Evolutionary conservation across 805 yeast species (phyloP).

Genomic region (Maudiozyma turicensis): DNA sequence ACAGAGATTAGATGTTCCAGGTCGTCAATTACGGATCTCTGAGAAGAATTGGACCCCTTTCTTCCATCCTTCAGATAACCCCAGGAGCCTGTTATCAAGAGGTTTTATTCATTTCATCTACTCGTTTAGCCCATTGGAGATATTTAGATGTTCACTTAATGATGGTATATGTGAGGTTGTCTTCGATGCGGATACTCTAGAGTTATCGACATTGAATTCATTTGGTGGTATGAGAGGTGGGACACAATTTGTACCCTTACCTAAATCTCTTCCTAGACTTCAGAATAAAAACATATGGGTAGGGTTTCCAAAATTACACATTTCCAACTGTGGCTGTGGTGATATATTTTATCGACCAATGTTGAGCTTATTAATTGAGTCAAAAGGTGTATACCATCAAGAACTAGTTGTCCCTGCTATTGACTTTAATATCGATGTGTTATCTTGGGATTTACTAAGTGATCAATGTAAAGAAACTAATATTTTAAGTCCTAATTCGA

Average conservation of each 20-base stretch:
- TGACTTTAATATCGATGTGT: conserved; percentile 10
- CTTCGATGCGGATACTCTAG: conserved; percentile 9
- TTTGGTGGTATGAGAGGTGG: conserved; percentile 17
- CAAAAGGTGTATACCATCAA: conserved; percentile 12
- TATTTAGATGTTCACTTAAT: conserved; percentile 15
- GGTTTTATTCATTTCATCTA: conserved; percentile 15
- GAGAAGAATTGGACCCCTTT: conserved; percentile 12
- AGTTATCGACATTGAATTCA: conserved; percentile 5
- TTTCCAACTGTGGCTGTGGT: conserved; percentile 14
- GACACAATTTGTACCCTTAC: conserved; percentile 15
- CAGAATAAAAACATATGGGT: conserved; percentile 14
- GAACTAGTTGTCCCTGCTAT: conserved; percentile 12
- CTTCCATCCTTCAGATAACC: neutral
- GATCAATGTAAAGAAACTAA: conserved; percentile 7
- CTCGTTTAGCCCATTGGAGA: conserved; percentile 12
- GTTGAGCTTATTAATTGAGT: conserved; percentile 10
- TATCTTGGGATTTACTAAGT: conserved; percentile 11
- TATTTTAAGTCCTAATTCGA: conserved; percentile 14
- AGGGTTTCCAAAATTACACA: conserved; percentile 15
- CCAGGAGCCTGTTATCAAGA: conserved; percentile 6
- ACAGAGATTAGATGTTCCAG: neutral
- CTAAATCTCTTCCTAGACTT: conserved; percentile 10
- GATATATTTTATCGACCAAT: conserved; percentile 13
- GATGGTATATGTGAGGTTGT: conserved; percentile 13
- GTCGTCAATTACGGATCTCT: neutral